Percentiles rank a stretch among this genome's conserved stretches.
phyloP scores from a whole-genome alignment of 768 basidiomycete genomes.

The Cubamyces sp. region DNA sequence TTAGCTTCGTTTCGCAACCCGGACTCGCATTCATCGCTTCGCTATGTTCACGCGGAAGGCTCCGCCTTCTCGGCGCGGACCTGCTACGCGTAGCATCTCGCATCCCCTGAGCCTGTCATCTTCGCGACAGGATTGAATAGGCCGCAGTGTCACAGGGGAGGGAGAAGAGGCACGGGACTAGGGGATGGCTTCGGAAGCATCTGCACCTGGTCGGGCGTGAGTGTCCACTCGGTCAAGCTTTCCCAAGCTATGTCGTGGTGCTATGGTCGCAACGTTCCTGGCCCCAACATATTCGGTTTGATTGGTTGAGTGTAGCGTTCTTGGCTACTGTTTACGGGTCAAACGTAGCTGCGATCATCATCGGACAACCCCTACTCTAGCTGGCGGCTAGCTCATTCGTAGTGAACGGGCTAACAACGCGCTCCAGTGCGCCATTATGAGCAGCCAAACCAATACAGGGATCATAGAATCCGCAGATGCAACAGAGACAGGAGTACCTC shows the following conservation, averaged over 20 bases:
- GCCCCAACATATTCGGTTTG: background rate
- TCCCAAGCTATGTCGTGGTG: background rate
- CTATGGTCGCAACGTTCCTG: background rate
- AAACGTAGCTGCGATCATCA: no score
- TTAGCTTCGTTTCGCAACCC: background rate
- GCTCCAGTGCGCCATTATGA: no score
- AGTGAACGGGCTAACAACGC: background rate
- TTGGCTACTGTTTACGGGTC: no score
- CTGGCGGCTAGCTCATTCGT: background rate
- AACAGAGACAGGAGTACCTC: no score
- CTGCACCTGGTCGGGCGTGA: constrained; percentile 11
- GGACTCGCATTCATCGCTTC: background rate
- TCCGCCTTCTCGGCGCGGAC: background rate
- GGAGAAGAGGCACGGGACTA: constrained; percentile 3
- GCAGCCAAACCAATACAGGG: background rate
- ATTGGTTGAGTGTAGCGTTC: no score
- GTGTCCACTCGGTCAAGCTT: background rate
- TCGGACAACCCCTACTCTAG: no score
- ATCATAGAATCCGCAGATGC: no score
- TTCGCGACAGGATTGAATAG: background rate
- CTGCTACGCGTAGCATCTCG: no score
- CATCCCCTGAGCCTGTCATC: no score
- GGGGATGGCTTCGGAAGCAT: background rate
- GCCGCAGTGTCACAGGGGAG: background rate
- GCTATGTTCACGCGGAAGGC: constrained; percentile 5